Evolutionary conservation across 352 stramenopile species (phyloP), one percentile per base, ranked within the genome.

Genomic region (Phytophthora podocarpi): DNA sequence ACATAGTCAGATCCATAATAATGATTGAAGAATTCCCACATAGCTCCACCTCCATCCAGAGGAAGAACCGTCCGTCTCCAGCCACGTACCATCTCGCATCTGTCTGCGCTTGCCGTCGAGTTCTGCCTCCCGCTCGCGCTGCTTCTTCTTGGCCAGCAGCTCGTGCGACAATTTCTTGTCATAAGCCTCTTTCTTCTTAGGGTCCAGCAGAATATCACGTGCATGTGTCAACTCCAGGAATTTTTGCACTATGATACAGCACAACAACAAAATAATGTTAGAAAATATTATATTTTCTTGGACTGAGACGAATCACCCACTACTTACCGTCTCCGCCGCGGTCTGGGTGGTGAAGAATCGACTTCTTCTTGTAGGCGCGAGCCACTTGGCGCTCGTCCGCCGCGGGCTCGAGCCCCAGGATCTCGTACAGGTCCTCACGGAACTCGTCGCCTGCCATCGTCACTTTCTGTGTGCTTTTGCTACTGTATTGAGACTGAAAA

Each of bases 291-390:
- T 10, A 12, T 20, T 30, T 16, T 3, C 18, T 8, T 7, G 15
- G 11, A 16, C 36, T 39, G 20, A 11, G 20, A 35, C n/a, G n/a
- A n/a, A n/a, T 11, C 24, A 16, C 5, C 8, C 21, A 47, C 10
- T 31, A 53, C 64, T 51, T 67, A 94, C 85, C 83, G 40, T 95
- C 83, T 47, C 86, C 86, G 12, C 86, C 84, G 39, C 85, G 85
- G 52, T 95, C 86, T 11, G 86, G 86, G 43, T 95, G 86, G 26
- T 93, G 81, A 34, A 82, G 37, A 20, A 93, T 79, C 7, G 80
- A 91, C 67, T 85, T 88, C 70, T 91, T 91, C 65, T 90, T 93
- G 64, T 93, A 95, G 1, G 86, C 86, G 48, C 81, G 81, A n/a
- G 81, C 78, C 15, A 95, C 78, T 27, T 87, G 72, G 34, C 85